Conservation (phyloP, 352 stramenopile genomes). For the Globisporangium heterothallicum region DNA sequence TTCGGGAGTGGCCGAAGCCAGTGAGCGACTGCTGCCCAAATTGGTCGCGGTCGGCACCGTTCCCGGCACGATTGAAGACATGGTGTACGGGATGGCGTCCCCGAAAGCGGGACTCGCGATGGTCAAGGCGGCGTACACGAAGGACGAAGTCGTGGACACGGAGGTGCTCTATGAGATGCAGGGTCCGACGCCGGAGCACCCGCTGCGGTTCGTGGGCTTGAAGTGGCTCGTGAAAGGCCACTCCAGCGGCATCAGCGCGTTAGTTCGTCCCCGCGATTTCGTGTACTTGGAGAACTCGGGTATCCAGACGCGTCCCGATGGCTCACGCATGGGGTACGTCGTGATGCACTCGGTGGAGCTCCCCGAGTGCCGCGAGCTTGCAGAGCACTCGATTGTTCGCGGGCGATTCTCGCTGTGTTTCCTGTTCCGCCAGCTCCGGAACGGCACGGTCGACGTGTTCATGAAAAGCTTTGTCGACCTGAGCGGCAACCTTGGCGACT, state of each 20-base stretch:
- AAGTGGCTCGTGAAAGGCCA: constrained; percentile 28
- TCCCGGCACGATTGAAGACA: constrained; percentile 41
- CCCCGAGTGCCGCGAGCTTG: constrained; percentile 19
- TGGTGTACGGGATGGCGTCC: constrained; percentile 37
- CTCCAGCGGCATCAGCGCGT: constrained; percentile 12
- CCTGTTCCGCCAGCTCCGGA: constrained; percentile 22
- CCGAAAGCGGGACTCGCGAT: constrained; percentile 27
- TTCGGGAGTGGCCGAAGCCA: neutral
- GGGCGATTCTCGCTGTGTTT: constrained; percentile 24
- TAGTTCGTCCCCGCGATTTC: constrained; percentile 37
- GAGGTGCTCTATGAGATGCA: constrained; percentile 35
- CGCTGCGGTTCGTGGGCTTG: constrained; percentile 44
- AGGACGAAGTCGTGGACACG: constrained; percentile 30
- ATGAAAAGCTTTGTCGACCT: constrained; percentile 34
- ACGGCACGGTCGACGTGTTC: neutral
- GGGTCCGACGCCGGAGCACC: constrained; percentile 22
- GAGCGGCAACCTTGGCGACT: constrained; percentile 42
- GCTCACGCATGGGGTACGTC: constrained; percentile 47
- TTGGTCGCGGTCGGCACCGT: constrained; percentile 38
- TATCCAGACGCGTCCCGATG: constrained; percentile 21
- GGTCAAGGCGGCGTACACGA: constrained; percentile 30
- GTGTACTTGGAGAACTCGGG: constrained; percentile 57
- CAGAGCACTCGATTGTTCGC: constrained; percentile 33
- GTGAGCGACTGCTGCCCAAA: constrained; percentile 10
- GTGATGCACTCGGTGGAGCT: constrained; percentile 63